Base-by-base conservation (phyloP, 805 yeast genomes). In the Lipomyces sp. region DNA sequence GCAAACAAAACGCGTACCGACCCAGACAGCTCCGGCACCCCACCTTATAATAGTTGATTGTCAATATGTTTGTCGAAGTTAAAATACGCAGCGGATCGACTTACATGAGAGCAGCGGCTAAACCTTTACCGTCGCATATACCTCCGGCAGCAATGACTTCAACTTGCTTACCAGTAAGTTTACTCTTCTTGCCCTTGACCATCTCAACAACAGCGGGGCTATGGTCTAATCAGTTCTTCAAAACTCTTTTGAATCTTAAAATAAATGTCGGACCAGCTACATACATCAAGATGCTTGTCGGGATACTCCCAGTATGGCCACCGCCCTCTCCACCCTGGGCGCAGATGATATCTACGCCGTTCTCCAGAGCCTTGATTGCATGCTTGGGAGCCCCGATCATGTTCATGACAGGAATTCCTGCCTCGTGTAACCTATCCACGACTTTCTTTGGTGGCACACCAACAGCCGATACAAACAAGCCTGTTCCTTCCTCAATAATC, bases 241-340 rank as follows among this genome's bases (percentile, higher is more conserved):
- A n/a, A 15, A 18, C 24, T 15, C 10, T 24, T 24, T 24, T 24
- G 24, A 24, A 24, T 24, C 24, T 15, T 42, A n/a, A 42, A 42
- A 42, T 42, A 42, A 42, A n/a, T 15, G 24, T 42, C 8, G 48
- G 7, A 18, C 15, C 15, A 34, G 7, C 48, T 5, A 34, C 59
- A 24, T 30, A 61, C 63, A 73, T 73, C 57, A 73, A 55, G 45
- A 73, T 62, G 4, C 66, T 53, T 8, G 74, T 68, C 0, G 75
- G 74, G 10, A 69, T 62, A 24, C 69, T 60, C 1, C 75, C 75
- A 6, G 75, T 73, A 59, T 73, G 75, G 18, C 75, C 75, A 42
- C 75, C 75, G 35, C 75, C 75, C 48, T 73, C 75, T 13, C 75
- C 75, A n/a, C 75, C 75, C 48, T 73, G 75, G 11, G 73, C 74